Base-by-base conservation (phyloP, 2,329 filamentous ascomycete species). In the Ceratocystis albifundus region DNA sequence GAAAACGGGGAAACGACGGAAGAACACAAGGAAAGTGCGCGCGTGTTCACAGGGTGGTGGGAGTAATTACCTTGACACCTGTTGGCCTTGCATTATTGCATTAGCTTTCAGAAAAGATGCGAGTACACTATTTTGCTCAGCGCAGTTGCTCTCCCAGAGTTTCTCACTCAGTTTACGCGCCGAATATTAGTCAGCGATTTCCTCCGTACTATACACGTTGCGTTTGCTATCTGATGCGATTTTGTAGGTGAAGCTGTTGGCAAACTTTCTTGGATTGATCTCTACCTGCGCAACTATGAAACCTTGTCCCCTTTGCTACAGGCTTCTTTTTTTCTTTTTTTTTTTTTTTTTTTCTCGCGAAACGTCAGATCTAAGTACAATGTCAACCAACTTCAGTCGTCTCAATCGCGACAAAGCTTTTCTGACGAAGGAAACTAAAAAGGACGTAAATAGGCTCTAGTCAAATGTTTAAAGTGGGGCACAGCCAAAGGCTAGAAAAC, bases 1-100 rank as follows among this genome's bases (percentile, higher is more conserved):
- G 55, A 59, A 59, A 59, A 59, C 55, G 55, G 55, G 55, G 55
- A 59, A 59, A 59, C 55, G 15, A 59, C 55, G 55, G 55, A 36
- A 59, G 55, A 59, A 59, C 30, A 36, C 20, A 30, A 59, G 55
- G 55, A 59, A 59, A 59, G 55, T 32, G 55, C 55, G 55, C 55
- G 55, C 55, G 55, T 59, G 25, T 59, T 59, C 55, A 59, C 55
- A 59, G 17, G n/a, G 55, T 59, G 55, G 25, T 32, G 28, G 15
- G 55, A 59, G 55, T 59, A 59, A 36, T 59, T 59, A 28, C 55
- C 55, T 32, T 28, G 22, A 41, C 36, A 41, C 36, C 36, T 28
- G 12, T 5, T 30, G 53, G 36, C 53, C 25, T 25, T 28, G n/a
- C 25, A 25, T 57, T 28, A 22, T 25, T 28, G n/a, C 25, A 25